phyloP scores from a whole-genome alignment of 2,329 filamentous ascomycete genomes.

The Leptographium radiaticola region DNA sequence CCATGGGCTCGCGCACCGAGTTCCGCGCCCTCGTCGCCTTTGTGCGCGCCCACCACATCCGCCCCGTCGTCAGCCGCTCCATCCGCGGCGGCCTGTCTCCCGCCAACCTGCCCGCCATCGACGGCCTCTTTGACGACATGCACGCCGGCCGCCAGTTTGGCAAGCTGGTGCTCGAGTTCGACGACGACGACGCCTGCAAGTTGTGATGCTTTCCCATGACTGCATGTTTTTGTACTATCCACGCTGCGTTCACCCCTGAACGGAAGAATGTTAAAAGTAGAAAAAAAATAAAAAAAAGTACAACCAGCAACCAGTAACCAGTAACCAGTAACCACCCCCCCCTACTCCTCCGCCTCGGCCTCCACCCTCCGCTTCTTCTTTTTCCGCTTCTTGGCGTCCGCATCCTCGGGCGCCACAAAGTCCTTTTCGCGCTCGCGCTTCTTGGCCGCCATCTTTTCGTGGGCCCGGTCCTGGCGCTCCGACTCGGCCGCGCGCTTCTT shows the following conservation, averaged over 20 bases:
- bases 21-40: constrained; percentile 76
- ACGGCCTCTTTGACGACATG: constrained; percentile 79
- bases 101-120: constrained; percentile 64
- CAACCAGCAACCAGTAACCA: neutral
- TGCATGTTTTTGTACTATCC: too few relatives aligned
- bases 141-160: constrained; percentile 78
- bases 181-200: constrained; percentile 20
- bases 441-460: constrained; percentile 78
- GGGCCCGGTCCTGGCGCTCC: constrained; percentile 72
- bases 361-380: constrained; percentile 27
- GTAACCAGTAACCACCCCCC: neutral
- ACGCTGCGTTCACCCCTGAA: too few relatives aligned
- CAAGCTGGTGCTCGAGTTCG: constrained; percentile 73
- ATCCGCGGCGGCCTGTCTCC: constrained; percentile 46
- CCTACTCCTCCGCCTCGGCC: neutral
- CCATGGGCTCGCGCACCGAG: constrained; percentile 84
- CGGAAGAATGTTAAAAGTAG: constrained; percentile 13
- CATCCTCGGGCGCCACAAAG: constrained; percentile 77
- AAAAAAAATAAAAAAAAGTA: too few relatives aligned
- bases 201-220: constrained; percentile 14
- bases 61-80: constrained; percentile 63
- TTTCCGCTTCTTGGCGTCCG: constrained; percentile 49
- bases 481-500: constrained; percentile 75
- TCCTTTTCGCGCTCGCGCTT: constrained; percentile 72
- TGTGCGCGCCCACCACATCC: constrained; percentile 58